Evolutionary conservation across 306 rosid genomes (phyloP).

Genomic region (Ochetophila trinervis): DNA sequence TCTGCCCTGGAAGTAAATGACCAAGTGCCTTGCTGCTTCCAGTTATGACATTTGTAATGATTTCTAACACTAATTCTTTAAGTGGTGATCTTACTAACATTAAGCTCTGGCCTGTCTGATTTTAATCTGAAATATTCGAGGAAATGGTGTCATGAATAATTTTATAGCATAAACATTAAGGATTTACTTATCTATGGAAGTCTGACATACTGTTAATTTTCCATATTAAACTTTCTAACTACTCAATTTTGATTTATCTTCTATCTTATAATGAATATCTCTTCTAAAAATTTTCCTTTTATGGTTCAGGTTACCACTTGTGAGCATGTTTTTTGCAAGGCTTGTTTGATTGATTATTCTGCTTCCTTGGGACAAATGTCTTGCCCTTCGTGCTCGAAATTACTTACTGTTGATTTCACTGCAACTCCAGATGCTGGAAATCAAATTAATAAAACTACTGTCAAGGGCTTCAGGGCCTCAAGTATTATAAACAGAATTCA

Average conservation of each 20-base stretch:
- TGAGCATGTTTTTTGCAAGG: slow-evolving; percentile 76
- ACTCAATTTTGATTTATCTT: background rate
- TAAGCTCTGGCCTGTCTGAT: too few species aligned
- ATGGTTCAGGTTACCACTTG: slow-evolving; percentile 77
- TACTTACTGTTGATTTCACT: slow-evolving; percentile 73
- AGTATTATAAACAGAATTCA: slow-evolving; percentile 81
- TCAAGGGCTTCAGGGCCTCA: slow-evolving; percentile 78
- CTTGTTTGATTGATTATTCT: slow-evolving; percentile 66
- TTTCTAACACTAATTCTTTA: background rate
- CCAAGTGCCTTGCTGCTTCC: background rate
- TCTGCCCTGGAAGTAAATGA: background rate
- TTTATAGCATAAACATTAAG: too few species aligned
- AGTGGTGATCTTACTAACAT: too few species aligned
- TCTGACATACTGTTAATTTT: background rate
- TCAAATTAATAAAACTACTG: slow-evolving; percentile 47
- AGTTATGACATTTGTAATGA: background rate
- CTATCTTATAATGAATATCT: background rate
- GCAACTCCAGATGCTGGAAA: slow-evolving; percentile 36
- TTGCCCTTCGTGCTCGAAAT: slow-evolving; percentile 82
- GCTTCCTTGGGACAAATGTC: slow-evolving; percentile 56
- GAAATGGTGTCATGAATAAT: too few species aligned
- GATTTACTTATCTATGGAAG: background rate
- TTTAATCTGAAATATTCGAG: too few species aligned
- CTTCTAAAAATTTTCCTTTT: background rate
- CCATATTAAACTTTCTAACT: background rate